These are phyloP conservation scores for Pseudogymnoascus sp. DNA, from an alignment of 2,329 filamentous ascomycete species.

Conservation along the genomic window DNA sequence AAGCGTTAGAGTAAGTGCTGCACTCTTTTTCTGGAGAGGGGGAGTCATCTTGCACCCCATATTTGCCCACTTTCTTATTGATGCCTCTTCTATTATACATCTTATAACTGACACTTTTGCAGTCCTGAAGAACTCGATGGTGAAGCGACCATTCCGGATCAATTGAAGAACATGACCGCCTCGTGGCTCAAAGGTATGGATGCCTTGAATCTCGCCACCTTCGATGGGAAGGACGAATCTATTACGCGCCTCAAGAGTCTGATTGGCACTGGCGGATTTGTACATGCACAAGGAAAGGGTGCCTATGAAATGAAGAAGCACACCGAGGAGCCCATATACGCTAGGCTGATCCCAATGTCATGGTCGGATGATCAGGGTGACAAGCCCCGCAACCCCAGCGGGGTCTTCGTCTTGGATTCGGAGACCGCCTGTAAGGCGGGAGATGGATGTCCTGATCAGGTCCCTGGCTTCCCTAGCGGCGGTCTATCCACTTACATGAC, in stretches of 20 bases:
- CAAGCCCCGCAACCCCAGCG: neutral
- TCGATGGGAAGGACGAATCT: neutral
- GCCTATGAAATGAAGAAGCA: neutral
- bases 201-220: neutral
- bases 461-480: neutral
- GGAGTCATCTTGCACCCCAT: too few relatives aligned
- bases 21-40: neutral
- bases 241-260: neutral
- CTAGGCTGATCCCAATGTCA: neutral
- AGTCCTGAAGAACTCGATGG: neutral
- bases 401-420: neutral
- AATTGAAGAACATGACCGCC: neutral
- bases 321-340: neutral
- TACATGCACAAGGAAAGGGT: neutral
- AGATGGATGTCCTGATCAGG: neutral
- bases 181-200: neutral
- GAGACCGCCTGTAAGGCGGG: neutral
- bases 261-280: neutral
- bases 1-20: neutral
- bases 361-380: neutral
- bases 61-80: neutral
- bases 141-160: neutral
- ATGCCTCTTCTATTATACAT: neutral
- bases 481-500: neutral
- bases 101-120: neutral